These are phyloP conservation scores for Clitopilus hobsonii DNA, from an alignment of 768 basidiomycete species.

Conservation along the genomic window DNA sequence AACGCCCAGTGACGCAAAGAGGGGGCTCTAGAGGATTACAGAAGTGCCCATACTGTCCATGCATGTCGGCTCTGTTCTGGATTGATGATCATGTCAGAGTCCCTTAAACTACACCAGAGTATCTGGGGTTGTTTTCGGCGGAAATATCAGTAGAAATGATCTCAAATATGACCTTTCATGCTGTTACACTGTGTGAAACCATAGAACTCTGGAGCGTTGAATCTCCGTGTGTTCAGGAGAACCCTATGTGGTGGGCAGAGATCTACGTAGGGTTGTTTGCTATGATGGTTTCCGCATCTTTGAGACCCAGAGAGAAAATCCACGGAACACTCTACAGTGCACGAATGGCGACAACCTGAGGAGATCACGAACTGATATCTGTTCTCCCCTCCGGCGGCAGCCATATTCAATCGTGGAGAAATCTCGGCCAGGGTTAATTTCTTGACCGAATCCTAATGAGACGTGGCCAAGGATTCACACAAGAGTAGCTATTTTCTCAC, in stretches of 20 bases:
- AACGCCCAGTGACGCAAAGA: neutral
- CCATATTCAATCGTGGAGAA: neutral
- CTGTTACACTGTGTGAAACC: neutral
- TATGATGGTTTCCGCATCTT: neutral
- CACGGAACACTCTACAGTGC: neutral
- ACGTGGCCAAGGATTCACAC: neutral
- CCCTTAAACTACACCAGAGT: neutral
- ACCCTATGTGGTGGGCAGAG: neutral
- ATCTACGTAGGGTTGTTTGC: neutral
- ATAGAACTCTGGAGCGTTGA: neutral
- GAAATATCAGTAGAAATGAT: neutral
- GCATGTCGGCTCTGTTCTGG: neutral
- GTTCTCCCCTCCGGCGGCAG: no score
- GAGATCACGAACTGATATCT: neutral
- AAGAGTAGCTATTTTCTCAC: neutral
- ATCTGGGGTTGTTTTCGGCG: neutral
- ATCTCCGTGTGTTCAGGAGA: neutral
- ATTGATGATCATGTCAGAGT: neutral
- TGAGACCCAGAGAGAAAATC: neutral
- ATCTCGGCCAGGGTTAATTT: neutral
- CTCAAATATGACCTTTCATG: neutral
- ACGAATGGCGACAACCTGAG: neutral
- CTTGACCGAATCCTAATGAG: neutral
- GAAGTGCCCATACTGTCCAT: neutral
- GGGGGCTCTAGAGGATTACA: neutral